Percentiles rank a stretch among this genome's conserved stretches.
Evolutionary conservation across 2,329 filamentous ascomycete species (phyloP).

Genomic region (Alternaria infectoria): DNA sequence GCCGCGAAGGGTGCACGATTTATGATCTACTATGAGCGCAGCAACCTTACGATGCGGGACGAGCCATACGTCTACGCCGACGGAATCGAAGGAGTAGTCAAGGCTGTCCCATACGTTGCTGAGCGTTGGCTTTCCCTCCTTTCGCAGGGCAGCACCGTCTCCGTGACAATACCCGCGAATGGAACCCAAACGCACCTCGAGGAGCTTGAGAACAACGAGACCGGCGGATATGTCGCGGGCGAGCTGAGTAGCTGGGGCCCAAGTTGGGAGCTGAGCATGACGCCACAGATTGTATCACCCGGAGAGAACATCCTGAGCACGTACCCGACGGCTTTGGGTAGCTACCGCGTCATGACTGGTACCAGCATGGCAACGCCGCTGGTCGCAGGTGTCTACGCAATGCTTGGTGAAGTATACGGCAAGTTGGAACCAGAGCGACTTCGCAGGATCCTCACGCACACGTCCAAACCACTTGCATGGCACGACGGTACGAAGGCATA

Average conservation of each 20-base stretch:
- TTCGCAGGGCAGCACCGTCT: constrained; percentile 14
- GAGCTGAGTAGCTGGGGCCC: constrained; percentile 62
- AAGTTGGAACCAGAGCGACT: constrained; percentile 20
- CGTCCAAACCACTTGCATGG: constrained; percentile 25
- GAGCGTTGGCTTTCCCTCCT: constrained; percentile 19
- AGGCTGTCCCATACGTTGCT: constrained; percentile 12
- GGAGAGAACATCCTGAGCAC: constrained; percentile 67
- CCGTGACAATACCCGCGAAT: constrained; percentile 20
- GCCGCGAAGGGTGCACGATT: constrained; percentile 64
- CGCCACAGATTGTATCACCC: constrained; percentile 63
- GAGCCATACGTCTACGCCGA: constrained; percentile 19
- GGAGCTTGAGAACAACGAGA: constrained; percentile 17
- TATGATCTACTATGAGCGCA: constrained; percentile 22
- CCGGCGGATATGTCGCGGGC: constrained; percentile 13
- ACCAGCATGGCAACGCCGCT: constrained; percentile 60
- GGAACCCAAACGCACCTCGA: constrained; percentile 11
- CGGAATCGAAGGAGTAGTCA: constrained; percentile 18
- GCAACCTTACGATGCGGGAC: constrained; percentile 19
- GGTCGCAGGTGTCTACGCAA: constrained; percentile 21
- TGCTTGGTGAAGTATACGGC: constrained; percentile 22
- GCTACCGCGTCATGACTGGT: constrained; percentile 61
- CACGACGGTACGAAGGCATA: constrained; percentile 13
- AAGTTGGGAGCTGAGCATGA: constrained; percentile 63
- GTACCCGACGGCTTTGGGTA: constrained; percentile 53
- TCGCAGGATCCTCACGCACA: constrained; percentile 19